Evolutionary conservation across 179 eudicot species (phyloP), one percentile per base, ranked within the genome.

Genomic region (Corrigiola litoralis): DNA sequence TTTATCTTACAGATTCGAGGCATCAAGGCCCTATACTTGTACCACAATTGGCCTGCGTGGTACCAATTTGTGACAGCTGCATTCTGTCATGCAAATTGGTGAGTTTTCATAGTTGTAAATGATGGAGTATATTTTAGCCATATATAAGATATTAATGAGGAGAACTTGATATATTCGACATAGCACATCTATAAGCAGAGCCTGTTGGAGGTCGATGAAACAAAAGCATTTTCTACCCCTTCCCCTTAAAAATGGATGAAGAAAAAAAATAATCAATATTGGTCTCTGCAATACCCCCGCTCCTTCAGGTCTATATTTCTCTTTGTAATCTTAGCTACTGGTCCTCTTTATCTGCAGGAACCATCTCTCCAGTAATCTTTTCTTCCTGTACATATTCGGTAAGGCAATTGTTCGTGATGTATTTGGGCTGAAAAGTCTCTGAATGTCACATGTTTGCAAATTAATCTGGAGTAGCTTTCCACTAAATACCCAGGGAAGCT

Each of bases 331-430:
- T 67, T 66, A 38, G 41, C 16, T 63, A 42, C 32, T 63, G 23
- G 18, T 44, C 23, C 31, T 67, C 40, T 59, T 48, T 29, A n/a
- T 73, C 40, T 68, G 72, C 96, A 94, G 99, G 99, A 86, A 82
- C 69, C 97, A 94, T 82, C 88, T 94, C 27, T 90, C 97, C 33
- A 88, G 97, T 90, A 94, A 94, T 77, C 97, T 94, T 33, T 94
- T 94, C 86, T 94, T 94, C 82, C 72, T 94, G 70, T 94, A 94
- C 70, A 94, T 94, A 61, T 91, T 94, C 66, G 97, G 99, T 94
- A 81, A 79, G 89, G 27, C 50, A 23, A 40, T 71, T 53, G 37
- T 27, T 59, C 68, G 14, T 28, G 36, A 32, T 50, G 48, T 46
- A 49, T 34, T 52, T 31, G 21, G 9, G 18, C 56, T 59, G 27